These are phyloP conservation scores for Colletotrichum brevisporum DNA, from an alignment of 2,329 filamentous ascomycete genomes.

Conservation along the genomic window DNA sequence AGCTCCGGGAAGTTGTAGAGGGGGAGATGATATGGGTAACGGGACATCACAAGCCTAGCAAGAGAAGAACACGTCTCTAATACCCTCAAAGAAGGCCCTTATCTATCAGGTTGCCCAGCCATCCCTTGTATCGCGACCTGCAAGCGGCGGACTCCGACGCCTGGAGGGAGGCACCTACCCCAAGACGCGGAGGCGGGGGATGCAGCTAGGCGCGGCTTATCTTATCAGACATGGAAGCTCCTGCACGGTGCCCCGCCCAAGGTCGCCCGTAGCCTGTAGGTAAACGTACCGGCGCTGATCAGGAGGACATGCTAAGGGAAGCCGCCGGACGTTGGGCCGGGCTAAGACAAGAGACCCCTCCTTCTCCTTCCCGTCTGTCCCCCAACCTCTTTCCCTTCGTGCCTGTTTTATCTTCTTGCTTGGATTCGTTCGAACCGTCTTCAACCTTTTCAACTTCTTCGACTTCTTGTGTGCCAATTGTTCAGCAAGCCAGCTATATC, in stretches of 20 bases:
- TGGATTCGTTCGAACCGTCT: constrained; percentile 1
- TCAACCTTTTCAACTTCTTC: neutral
- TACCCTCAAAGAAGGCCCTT: neutral
- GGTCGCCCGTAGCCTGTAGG: constrained; percentile 5
- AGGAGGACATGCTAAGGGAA: constrained; percentile 36
- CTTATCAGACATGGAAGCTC: constrained; percentile 34
- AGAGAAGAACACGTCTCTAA: constrained; percentile 30
- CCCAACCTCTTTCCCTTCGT: constrained; percentile 20
- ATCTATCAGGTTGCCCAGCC: neutral
- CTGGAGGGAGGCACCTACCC: constrained; percentile 31
- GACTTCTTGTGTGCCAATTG: neutral
- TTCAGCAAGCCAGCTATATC: neutral
- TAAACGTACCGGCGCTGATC: constrained; percentile 35
- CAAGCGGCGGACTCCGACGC: constrained; percentile 38
- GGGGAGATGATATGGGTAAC: too few species aligned
- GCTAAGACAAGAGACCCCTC: constrained; percentile 23
- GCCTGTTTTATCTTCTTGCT: constrained; percentile 27
- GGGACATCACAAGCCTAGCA: too few species aligned
- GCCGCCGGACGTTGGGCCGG: constrained; percentile 27
- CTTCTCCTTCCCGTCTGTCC: neutral
- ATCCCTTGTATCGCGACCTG: neutral
- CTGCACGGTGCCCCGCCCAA: constrained; percentile 35
- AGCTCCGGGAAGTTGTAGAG: too few species aligned
- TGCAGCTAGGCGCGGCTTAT: constrained; percentile 23
- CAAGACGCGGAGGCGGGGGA: neutral